Base-by-base conservation (phyloP, 169 alveolate genomes). In the Eimeria zaria region DNA sequence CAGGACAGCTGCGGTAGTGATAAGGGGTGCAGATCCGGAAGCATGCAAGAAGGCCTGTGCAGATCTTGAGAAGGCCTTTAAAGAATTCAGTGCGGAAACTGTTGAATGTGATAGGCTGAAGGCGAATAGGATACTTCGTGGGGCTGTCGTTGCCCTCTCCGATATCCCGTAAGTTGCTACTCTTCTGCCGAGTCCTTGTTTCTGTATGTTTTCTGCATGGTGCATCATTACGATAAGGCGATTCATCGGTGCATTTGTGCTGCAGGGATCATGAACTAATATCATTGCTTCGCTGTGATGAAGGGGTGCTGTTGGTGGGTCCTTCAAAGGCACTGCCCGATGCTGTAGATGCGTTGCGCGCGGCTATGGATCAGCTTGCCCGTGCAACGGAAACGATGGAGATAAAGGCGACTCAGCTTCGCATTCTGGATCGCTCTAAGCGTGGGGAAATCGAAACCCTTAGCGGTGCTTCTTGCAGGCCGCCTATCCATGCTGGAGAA, bases 21-120 rank as follows among this genome's bases (percentile, higher is more conserved):
- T 87, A 12, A 58, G 83, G 81, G 81, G 93, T 20, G 20, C 93
- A 46, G 81, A 64, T 30, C 62, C 64, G 3, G 93, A 87, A n/a
- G 83, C 78, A 30, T 87, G 93, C 83, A 87, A 87, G 80, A 87
- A 87, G 67, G 93, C 93, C 44, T 87, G 93, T 27, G 83, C 93
- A 30, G 67, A 44, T 73, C 93, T 87, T 11, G 81, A 87, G 93
- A 60, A 87, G 7, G 58, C 81, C 44, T 87, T 87, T 48, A 64
- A 64, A 20, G 80, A 51, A 11, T 60, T 87, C 67, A 27, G 46
- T 5, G 20, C 71, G 20, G 44, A 62, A 58, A 20, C 62, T 1
- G 80, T 87, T 14, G 93, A 87, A 41, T 87, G 93, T 76, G 93
- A 87, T 46, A 33, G 93, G 20, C 11, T 62, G 30, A 87, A 87